Base-by-base conservation (phyloP, 78 protist genomes). In the Tieghemostelium lacteum region DNA sequence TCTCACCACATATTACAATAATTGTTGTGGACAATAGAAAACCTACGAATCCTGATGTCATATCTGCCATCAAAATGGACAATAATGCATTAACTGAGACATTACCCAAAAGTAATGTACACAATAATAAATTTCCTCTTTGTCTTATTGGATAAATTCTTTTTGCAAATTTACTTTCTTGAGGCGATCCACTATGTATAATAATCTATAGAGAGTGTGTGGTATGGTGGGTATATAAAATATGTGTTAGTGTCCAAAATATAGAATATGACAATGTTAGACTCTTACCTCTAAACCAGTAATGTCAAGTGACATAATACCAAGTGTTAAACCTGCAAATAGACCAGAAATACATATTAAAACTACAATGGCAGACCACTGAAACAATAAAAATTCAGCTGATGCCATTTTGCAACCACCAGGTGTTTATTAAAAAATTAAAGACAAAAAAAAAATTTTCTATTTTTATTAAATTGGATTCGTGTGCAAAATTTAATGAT, bases 81-180 rank as follows among this genome's bases (percentile, higher is more conserved):
- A 97, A 66, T 40, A 94, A 63, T 55, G 93, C 49, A 92, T 98
- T 98, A 28, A 97, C 98, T 1, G 86, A 75, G 12, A 97, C 98
- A 87, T 98, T 98, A 39, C 99, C 98, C 40, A 98, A 73, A 60
- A 98, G 92, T 7, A 98, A 78, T 5, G 99, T 98, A 93, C 98
- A 97, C 16, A 98, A 94, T 66, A 98, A 89, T 14, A 95, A 77
- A 87, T 98, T 97, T 40, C 98, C 99, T 7, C 71, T 63, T 76
- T 85, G 55, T 1, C 98, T 85, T 34, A 98, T 14, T 22, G 99
- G 99, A 37, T 65, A 49, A 50, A 98, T 89, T 26, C 26, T 61
- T 33, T 54, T 33, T 22, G 98, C 99, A 63, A 77, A 94, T 39
- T 40, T n/a, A 31, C 57, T 55, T 33, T 95, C 95, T 6, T 37